Conservation (phyloP, 768 basidiomycete genomes). For the Boletus edulis region DNA sequence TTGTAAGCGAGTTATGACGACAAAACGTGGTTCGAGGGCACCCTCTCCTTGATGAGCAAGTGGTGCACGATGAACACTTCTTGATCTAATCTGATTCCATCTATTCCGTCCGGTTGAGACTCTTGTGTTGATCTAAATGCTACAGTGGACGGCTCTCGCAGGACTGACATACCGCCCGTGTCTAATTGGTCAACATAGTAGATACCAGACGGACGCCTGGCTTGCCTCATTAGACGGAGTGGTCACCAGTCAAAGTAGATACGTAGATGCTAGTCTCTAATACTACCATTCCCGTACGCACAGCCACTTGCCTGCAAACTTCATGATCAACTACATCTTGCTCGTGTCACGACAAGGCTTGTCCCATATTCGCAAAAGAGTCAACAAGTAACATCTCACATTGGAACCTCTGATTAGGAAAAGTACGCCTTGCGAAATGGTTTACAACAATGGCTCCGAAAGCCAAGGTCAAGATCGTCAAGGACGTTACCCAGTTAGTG, state of each 20-base stretch:
- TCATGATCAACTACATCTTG: constrained; percentile 90
- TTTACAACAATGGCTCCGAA: constrained; percentile 82
- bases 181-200: too few species aligned
- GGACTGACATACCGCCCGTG: background rate
- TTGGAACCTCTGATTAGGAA: constrained; percentile 50
- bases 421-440: constrained; percentile 96
- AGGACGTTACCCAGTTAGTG: constrained; percentile 93
- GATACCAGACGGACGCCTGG: too few species aligned
- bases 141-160: background rate
- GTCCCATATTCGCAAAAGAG: constrained; percentile 20
- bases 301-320: constrained; percentile 23
- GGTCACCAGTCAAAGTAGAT: background rate
- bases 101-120: background rate
- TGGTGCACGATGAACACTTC: constrained; percentile 59
- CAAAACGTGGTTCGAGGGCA: constrained; percentile 72
- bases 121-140: constrained; percentile 10
- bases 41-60: constrained; percentile 40
- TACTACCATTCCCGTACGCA: constrained; percentile 8
- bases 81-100: constrained; percentile 90
- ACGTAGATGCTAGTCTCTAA: background rate
- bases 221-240: too few species aligned
- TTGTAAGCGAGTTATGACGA: constrained; percentile 54
- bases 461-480: constrained; percentile 86
- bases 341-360: constrained; percentile 90
- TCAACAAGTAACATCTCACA: constrained; percentile 6